phyloP scores from a whole-genome alignment of 2,329 filamentous ascomycete genomes.

The Ceratocystis lukuohia region DNA sequence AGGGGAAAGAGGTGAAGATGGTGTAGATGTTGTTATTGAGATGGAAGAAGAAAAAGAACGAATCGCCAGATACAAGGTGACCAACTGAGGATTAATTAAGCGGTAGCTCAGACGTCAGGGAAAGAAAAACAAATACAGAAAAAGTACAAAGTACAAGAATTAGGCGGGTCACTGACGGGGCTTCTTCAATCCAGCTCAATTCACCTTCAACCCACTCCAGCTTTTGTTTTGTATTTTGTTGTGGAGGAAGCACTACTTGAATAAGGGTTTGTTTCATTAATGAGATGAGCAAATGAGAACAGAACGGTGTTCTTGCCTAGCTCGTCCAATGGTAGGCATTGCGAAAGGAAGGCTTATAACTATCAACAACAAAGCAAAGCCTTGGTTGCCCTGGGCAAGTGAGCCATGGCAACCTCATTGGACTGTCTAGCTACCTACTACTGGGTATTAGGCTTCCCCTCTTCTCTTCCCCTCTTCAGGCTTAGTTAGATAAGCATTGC shows the following conservation, averaged over 20 bases:
- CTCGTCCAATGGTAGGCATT: too few species aligned
- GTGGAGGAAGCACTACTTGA: not conserved
- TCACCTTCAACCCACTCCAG: not conserved
- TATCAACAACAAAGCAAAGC: not conserved
- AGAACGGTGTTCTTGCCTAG: too few species aligned
- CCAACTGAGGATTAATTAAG: conserved; percentile 5
- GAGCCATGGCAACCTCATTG: not conserved
- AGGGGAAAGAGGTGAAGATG: conserved; percentile 5
- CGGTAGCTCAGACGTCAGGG: not conserved
- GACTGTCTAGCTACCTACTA: not conserved
- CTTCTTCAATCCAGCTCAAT: not conserved
- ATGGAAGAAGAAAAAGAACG: conserved; percentile 11
- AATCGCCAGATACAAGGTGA: not conserved
- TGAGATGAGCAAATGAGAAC: too few species aligned
- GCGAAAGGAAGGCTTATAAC: not conserved
- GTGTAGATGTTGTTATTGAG: not conserved
- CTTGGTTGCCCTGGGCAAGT: not conserved
- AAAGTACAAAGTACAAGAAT: not conserved
- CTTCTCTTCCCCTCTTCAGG: not conserved
- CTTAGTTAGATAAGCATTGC: not conserved
- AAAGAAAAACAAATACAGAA: conserved; percentile 4
- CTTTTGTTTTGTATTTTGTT: conserved; percentile 6
- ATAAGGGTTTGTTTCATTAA: conserved; percentile 14
- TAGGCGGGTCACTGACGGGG: not conserved
- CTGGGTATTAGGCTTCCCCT: not conserved